Evolutionary conservation across 2,329 filamentous ascomycete species (phyloP), one percentile per base, ranked within the genome.

Genomic region (Pseudogymnoascus sp.): DNA sequence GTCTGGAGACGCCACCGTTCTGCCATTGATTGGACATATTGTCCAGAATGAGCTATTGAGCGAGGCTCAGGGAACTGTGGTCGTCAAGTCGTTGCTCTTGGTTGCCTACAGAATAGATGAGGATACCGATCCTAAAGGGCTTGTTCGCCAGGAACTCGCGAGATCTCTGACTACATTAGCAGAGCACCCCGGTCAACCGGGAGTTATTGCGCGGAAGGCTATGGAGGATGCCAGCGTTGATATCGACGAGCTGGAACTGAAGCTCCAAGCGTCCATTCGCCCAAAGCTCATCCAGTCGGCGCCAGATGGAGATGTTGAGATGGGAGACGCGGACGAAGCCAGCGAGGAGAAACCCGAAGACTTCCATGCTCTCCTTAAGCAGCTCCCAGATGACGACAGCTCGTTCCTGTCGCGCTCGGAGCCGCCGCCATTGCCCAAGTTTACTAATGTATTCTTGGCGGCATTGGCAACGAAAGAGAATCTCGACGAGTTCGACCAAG

Each of bases 231-330:
- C 85, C 6, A 83, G 87, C 11, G 81, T 91, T 64, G 88, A 94
- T 69, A 82, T 94, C 49, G 84, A 91, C 64, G 82, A 86, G 58
- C 76, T 94, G 16, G 90, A 94, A 74, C 81, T 90, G 75, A 88
- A 85, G 67, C 79, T 95, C 19, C 87, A 90, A 62, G 83, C 87
- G 7, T 83, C 86, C 8, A 83, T 92, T 65, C 83, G 87, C 41
- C 81, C 82, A 68, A 73, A 82, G 49, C 72, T 80, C 38, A 74
- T 83, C 16, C 77, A 81, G n/a, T 77, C 78, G 60, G 68, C 77
- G 1, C 72, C 77, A 23, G 76, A 80, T 58, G 80, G 82, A 29
- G 82, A 85, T 66, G 74, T 77, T 7, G 73, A 78, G 14, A 84
- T 84, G 79, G 76, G 75, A 16, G 78, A 79, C 65, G 69, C 69